A percentile compares a stretch with the other conserved stretches of the same genome.
phyloP scores from a whole-genome alignment of 495 filamentous ascomycete genomes.

The Cryomyces antarcticus region DNA sequence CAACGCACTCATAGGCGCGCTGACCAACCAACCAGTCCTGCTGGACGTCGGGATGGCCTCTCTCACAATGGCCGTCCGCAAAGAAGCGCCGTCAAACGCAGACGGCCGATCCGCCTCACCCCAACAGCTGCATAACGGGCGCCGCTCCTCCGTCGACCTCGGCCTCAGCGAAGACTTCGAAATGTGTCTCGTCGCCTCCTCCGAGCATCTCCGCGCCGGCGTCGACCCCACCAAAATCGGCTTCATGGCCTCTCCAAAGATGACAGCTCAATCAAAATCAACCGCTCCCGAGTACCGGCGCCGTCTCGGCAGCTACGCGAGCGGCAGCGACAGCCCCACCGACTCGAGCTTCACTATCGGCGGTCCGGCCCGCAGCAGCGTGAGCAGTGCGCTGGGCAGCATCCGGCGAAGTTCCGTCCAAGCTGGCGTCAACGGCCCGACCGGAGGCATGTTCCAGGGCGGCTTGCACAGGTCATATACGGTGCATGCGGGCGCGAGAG shows the following conservation, averaged over 20 bases:
- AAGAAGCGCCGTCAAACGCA: slow-evolving; percentile 17
- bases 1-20: slow-evolving; percentile 80
- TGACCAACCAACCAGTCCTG: slow-evolving; percentile 75
- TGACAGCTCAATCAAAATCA: background rate
- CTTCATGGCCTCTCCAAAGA: slow-evolving; percentile 4
- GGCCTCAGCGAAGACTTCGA: slow-evolving; percentile 44
- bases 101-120: background rate
- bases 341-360: slow-evolving; percentile 2
- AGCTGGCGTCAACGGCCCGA: too few relatives aligned
- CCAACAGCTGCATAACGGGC: background rate
- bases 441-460: too few relatives aligned
- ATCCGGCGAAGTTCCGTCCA: slow-evolving; percentile 11
- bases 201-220: slow-evolving; percentile 54
- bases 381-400: slow-evolving; percentile 14
- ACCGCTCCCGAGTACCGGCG: slow-evolving; percentile 2
- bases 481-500: too few relatives aligned
- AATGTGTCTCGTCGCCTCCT: slow-evolving; percentile 53
- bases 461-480: too few relatives aligned
- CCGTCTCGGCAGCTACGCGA: slow-evolving; percentile 1
- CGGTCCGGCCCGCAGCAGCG: slow-evolving; percentile 4
- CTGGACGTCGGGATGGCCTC: slow-evolving; percentile 79
- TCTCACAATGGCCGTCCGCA: slow-evolving; percentile 70
- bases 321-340: slow-evolving; percentile 2
- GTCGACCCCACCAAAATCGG: slow-evolving; percentile 12
- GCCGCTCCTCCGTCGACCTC: slow-evolving; percentile 16